Evolutionary conservation across 2,329 filamentous ascomycete species (phyloP), one percentile per base, ranked within the genome.

Genomic region (Neoascochyta sp.): DNA sequence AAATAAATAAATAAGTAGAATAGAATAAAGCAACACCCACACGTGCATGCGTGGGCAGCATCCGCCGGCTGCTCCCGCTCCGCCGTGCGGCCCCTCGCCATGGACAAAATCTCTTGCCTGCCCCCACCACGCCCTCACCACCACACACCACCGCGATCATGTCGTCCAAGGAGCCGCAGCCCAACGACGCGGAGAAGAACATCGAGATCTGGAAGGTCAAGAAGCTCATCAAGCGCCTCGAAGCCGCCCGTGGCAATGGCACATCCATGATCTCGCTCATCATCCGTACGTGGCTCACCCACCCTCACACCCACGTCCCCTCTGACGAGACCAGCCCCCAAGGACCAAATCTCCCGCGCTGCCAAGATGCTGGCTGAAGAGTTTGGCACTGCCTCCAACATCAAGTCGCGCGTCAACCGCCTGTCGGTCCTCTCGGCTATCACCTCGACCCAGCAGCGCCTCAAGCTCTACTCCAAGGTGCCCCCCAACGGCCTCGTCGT

Each of bases 341-440:
- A 98, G 80, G 89, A 95, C 68, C 92, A 98, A 71, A 79, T 98
- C 45, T 96, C 92, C 24, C 83, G 89, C 60, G 84, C 86, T 32
- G 86, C 92, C 39, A 96, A 96, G 78, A 98, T 98, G 92, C 84
- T 98, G 82, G 93, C 93, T 74, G 92, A 98, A 95, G 89, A 95
- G 86, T 95, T 92, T 64, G 86, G 92, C 63, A 98, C 92, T 38
- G 93, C 92, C 40, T 95, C 89, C 57, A 98, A 98, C 72, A 98
- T 98, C 75, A 98, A 98, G 70, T 98, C 92, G 38, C 89, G 92
- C 63, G 92, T 98, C 73, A 98, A 98, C 71, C 82, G 92, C 68
- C 86, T 96, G 63, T 98, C 92, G 29, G 92, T 98, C 52, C 75
- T 98, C 52, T 96, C 90, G 20, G 92, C 92, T 65, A 98, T 98